Base-by-base conservation (phyloP, 768 basidiomycete genomes). In the Mycena polygramma region DNA sequence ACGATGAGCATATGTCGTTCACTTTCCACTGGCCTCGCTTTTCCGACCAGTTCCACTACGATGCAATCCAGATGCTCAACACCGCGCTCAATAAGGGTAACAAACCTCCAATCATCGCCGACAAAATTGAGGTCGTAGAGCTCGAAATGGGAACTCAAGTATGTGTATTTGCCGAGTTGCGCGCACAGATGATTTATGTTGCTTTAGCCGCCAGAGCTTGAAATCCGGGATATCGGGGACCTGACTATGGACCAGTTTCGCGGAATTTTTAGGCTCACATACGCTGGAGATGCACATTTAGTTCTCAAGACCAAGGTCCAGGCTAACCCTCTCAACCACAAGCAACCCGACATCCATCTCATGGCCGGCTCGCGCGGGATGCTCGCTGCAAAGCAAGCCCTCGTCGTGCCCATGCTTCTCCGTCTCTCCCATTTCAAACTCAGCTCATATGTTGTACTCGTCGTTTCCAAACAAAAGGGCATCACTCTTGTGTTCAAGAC, bases 401-500 rank as follows among this genome's bases (percentile, higher is more conserved):
- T 99, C 48, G 93, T 98, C 63, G 98, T 99, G 13, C 98, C 97
- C 59, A 99, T 99, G 97, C 92, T 95, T 26, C 91, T 99, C 59
- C 94, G 96, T 17, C 91, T 99, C 7, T 98, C 96, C n/a, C 90
- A 95, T 77, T 95, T 99, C 82, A 91, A 91, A 71, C 92, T 99
- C 43, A 92, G 90, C 75, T 98, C 97, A 39, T 98, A 98, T 77
- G 94, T 99, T 75, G 97, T 99, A 73, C 91, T 99, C 67, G 97
- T 99, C 75, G 95, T 99, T 66, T 98, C 97, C 30, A 94, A 95
- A 74, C 95, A 96, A 79, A 98, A 98, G 77, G 98, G 98, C 51
- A 98, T 99, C 78, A 99, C 98, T 0, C 90, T 99, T 62, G 98
- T 99, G 30, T 99, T 99, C 90, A 99, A 99, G 84, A 99, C 98